Conservation (phyloP, 495 filamentous ascomycete genomes). For the Collariella sp. region DNA sequence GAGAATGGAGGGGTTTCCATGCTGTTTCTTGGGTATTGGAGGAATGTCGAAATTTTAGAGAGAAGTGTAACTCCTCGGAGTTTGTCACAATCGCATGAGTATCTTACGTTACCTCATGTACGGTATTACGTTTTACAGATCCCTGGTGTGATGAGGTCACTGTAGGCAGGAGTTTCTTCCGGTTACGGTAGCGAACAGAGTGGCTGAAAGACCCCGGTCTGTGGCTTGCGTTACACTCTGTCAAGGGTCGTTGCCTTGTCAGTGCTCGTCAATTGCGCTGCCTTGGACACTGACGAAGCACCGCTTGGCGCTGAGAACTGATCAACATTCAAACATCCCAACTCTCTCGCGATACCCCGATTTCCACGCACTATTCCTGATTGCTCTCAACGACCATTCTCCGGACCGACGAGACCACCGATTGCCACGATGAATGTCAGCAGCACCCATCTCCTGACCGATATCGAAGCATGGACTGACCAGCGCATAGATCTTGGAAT, state of each 20-base stretch:
- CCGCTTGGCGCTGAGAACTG: neutral
- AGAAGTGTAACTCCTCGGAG: too few species aligned
- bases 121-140: too few species aligned
- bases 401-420: neutral
- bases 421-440: conserved; percentile 31
- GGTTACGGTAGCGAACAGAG: too few species aligned
- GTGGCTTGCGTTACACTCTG: neutral
- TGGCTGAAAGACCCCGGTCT: neutral
- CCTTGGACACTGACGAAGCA: conserved; percentile 5
- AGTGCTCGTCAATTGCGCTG: neutral
- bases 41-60: too few species aligned
- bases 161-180: too few species aligned
- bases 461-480: conserved; percentile 10
- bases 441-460: neutral
- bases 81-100: too few species aligned
- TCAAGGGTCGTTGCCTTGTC: neutral
- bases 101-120: too few species aligned
- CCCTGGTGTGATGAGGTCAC: too few species aligned
- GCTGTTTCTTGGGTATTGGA: too few species aligned
- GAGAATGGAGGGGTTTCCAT: too few species aligned
- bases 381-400: neutral
- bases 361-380: neutral
- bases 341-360: neutral
- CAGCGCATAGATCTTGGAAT: conserved; percentile 71
- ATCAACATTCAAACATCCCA: neutral